Base-by-base conservation (phyloP, 352 stramenopile species). In the Phytophthora fragariae region DNA sequence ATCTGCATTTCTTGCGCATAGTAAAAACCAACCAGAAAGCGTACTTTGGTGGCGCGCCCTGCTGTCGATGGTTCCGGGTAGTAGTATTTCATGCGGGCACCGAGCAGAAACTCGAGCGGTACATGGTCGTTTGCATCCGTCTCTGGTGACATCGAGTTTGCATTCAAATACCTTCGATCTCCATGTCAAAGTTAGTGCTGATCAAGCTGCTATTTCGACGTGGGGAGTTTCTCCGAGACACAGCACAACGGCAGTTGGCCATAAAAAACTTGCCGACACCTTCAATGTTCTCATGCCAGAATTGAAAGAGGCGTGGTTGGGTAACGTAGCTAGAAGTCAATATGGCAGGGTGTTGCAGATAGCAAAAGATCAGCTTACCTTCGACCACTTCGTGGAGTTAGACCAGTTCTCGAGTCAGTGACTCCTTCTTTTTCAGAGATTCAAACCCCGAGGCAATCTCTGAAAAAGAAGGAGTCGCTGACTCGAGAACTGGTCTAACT, bases 21-120 rank as follows among this genome's bases (percentile, higher is more conserved):
- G 11, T 27, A 11, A 21, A 21, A 17, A 52, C 27, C 6, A 39
- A 19, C 15, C 9, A 47, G 3, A 5, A 19, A 5, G 33, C 35
- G 19, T 49, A 72, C 68, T 53, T 72, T 72, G 31, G 7, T 52
- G 37, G 31, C 55, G 21, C 33, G 33, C 37, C 35, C 27, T 31
- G 15, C 2, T 47, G 7, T 60, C 12, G 62, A 54, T 10, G 44
- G 37, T 8, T 68, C 21, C 19, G 53, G 35, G 41, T 77, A 59
- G 63, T 91, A 93, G 19, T 77, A 57, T 52, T 74, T 85, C 12
- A 72, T 78, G 2, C 78, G 77, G 29, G 73, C 58, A 2, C 87
- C 87, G 4, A 92, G 85, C 15, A 94, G 75, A 65, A 94, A 94
- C 39, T 82, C 72, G 15, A 94, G 75, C 37, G 87, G 87, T 5